phyloP scores from a whole-genome alignment of 2,329 filamentous ascomycete genomes.

The Neofusicoccum kwambonambiense region DNA sequence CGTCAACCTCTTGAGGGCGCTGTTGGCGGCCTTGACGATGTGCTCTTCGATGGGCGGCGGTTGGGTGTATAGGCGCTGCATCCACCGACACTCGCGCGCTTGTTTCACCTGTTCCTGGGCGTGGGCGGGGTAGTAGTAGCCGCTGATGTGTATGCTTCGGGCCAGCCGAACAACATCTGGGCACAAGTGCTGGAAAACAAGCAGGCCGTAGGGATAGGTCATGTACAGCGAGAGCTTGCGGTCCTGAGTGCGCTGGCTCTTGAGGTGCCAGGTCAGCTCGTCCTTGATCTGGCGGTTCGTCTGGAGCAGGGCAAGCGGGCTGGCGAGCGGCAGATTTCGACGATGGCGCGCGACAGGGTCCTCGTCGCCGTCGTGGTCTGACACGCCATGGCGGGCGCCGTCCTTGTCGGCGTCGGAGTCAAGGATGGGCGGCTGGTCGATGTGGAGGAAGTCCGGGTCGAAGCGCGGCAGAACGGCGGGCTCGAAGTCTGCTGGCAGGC shows the following conservation, averaged over 20 bases:
- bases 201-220: constrained; percentile 41
- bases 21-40: constrained; percentile 21
- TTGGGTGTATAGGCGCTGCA: constrained; percentile 20
- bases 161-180: constrained; percentile 42
- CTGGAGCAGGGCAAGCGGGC: constrained; percentile 28
- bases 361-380: background rate
- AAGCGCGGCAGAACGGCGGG: constrained; percentile 21
- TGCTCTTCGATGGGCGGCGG: constrained; percentile 23
- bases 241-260: constrained; percentile 20
- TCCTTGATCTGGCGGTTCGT: constrained; percentile 35
- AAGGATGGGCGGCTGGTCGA: constrained; percentile 8
- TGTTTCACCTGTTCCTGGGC: constrained; percentile 5
- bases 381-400: background rate
- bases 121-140: constrained; percentile 29
- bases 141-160: constrained; percentile 41
- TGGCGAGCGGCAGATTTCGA: constrained; percentile 22
- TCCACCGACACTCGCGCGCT: background rate
- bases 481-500: constrained; percentile 38
- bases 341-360: background rate
- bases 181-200: constrained; percentile 39
- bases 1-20: constrained; percentile 34
- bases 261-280: constrained; percentile 37
- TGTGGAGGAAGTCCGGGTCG: constrained; percentile 14
- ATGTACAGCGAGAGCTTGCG: constrained; percentile 40
- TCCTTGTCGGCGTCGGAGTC: background rate